phyloP scores from a whole-genome alignment of 768 basidiomycete genomes.

The Phanerodontia chrysosporium region DNA sequence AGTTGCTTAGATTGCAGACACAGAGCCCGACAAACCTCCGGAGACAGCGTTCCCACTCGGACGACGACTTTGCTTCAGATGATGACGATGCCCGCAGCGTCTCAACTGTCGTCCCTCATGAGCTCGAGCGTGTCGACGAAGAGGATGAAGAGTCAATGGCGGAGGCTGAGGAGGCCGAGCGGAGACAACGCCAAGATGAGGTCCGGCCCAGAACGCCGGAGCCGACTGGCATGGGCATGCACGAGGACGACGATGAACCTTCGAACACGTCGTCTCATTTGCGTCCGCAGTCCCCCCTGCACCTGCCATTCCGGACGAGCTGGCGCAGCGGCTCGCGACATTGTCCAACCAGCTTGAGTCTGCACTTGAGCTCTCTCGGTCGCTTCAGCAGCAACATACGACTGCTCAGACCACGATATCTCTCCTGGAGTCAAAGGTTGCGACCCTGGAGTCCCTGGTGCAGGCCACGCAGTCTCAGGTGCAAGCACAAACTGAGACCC shows the following conservation, averaged over 20 bases:
- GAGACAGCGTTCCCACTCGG: constrained; percentile 16
- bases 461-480: constrained; percentile 41
- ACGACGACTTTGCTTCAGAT: constrained; percentile 26
- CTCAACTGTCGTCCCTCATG: constrained; percentile 63
- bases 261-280: constrained; percentile 8
- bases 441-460: constrained; percentile 62
- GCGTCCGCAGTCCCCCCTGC: constrained; percentile 22
- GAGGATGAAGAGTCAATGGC: constrained; percentile 61
- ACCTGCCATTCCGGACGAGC: constrained; percentile 42
- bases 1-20: constrained; percentile 26
- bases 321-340: constrained; percentile 56
- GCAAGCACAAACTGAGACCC: constrained; percentile 32
- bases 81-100: constrained; percentile 69
- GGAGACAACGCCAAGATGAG: constrained; percentile 43
- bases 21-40: constrained; percentile 18
- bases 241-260: constrained; percentile 35
- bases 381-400: constrained; percentile 73
- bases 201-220: constrained; percentile 79
- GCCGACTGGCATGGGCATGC: constrained; percentile 58
- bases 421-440: constrained; percentile 64
- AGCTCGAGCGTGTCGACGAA: constrained; percentile 69
- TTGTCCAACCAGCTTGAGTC: constrained; percentile 72
- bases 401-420: constrained; percentile 74
- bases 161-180: constrained; percentile 41
- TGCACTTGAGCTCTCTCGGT: constrained; percentile 67